phyloP scores from a whole-genome alignment of 305 asterid genomes.

The Stenogyne calaminthoides region DNA sequence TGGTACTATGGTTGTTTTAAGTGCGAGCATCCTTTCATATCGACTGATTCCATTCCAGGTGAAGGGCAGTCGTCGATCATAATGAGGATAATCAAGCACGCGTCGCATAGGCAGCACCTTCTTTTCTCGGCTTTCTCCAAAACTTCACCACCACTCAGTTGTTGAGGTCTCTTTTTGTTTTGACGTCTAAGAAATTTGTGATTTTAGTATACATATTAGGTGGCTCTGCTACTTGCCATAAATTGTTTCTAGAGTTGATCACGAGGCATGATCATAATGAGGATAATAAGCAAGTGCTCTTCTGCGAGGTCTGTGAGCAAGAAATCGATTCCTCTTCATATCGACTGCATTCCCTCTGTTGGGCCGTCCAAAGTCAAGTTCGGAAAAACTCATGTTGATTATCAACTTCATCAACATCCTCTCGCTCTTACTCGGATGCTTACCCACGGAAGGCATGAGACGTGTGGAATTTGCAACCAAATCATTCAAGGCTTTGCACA shows the following conservation, averaged over 20 bases:
- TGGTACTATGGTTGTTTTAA: not conserved
- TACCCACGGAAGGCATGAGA: not conserved
- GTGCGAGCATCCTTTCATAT: conserved; percentile 13
- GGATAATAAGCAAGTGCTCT: not conserved
- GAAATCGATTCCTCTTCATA: not conserved
- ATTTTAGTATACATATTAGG: not conserved
- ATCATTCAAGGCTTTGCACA: not conserved
- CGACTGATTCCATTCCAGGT: not conserved
- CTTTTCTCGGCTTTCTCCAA: not conserved
- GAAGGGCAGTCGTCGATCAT: not conserved
- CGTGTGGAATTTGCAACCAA: not conserved
- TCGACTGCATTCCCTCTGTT: conserved; percentile 17
- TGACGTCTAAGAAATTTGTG: not conserved
- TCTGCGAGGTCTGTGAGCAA: conserved; percentile 17
- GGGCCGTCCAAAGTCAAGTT: conserved; percentile 16
- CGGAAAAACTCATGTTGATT: not conserved
- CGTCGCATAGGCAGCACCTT: not conserved
- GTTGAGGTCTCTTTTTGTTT: not conserved
- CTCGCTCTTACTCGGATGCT: conserved; percentile 22
- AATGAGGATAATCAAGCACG: not conserved
- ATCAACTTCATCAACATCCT: not conserved
- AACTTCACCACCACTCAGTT: not conserved
- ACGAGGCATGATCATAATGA: no score
- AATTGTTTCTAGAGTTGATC: not conserved
- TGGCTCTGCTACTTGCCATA: no score